Base-by-base conservation (phyloP, 768 basidiomycete genomes). In the Rhizopogon rudus region DNA sequence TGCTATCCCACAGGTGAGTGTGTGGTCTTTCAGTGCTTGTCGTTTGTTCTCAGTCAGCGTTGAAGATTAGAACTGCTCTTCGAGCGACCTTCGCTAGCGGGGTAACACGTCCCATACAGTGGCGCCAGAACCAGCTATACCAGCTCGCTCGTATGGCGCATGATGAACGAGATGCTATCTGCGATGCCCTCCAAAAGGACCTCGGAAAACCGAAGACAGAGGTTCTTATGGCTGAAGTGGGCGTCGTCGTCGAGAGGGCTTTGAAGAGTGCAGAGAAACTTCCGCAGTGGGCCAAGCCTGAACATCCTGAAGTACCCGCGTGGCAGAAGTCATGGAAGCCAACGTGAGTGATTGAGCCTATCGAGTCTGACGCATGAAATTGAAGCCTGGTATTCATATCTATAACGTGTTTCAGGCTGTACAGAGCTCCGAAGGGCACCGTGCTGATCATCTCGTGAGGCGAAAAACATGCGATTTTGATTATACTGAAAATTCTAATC, bases 111-210 rank as follows among this genome's bases (percentile, higher is more conserved):
- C 70, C 81, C 3, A 60, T 89, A 40, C 67, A 69, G 56, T 90
- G 80, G 77, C 79, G 89, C 14, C 78, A 80, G 52, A 75, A 79
- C 44, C 89, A 91, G 59, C 75, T 91, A 42, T 72, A 75, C 43
- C 82, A 84, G 59, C 75, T 90, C 33, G 83, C 81, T 25, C 79
- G 75, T 22, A 69, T 88, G 69, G 67, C 77, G 22, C 81, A 87
- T 60, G 82, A 87, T n/a, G 85, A 91, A 66, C 61, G 72, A 3
- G 74, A 81, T 3, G 75, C 71, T 3, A 64, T 89, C 49, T 73
- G 73, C 13, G 75, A 77, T 2, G 78, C 69, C 1, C n/a, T 71
- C 13, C 44, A 58, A n/a, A 57, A 61, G 12, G 86, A 88, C 57
- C 66, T 86, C 1, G 76, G 77, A 1, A 77, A 77, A 28, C 83